Base-by-base conservation (phyloP, 495 filamentous ascomycete species). In the Schizothecium vesticola region DNA sequence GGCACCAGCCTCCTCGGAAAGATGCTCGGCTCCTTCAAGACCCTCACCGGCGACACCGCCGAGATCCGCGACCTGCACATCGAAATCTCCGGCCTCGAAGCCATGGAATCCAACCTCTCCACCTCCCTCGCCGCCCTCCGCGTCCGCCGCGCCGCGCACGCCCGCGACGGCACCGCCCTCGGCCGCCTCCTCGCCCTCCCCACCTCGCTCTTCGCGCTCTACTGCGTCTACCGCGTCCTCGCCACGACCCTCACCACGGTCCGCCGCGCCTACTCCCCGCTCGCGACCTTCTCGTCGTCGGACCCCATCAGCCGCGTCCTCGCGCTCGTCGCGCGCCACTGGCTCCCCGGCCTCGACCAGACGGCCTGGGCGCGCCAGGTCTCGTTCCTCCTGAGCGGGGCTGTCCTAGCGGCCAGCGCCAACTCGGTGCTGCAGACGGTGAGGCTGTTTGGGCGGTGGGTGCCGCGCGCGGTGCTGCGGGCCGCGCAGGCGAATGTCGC, bases 261-360 rank as follows among this genome's bases (percentile, higher is more conserved):
- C 24, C 85, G 87, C 51, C 82, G 89, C 56, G 79, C 80, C 58
- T 81, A 79, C 76, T 68, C 83, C 67, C 77, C 83, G 26, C 70
- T 79, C 22, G 79, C 85, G 64, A 84, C 86, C 28, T 90, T 89
- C 76, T 87, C 89, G 10, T 85, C 84, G 55, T 86, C 85, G n/a
- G 91, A 93, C 74, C 91, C 91, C 19, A 89, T 93, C 68, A 92
- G 88, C 80, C 89, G 89, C 71, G 82, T 93, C 68, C 84, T 93
- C 57, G 88, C 88, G n/a, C 82, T 92, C 25, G 73, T 93, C 13
- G 89, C 90, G 13, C 86, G 86, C 64, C 86, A 91, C 77, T 90
- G 88, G 86, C 88, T 91, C 68, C 88, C 88, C 13, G 85, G 87
- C 64, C 82, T 92, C 43, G 89, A 92, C 75, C 81, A 83, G 67